phyloP scores from a whole-genome alignment of 1,284 basidiomycete genomes.

The Trichosporon sp. region DNA sequence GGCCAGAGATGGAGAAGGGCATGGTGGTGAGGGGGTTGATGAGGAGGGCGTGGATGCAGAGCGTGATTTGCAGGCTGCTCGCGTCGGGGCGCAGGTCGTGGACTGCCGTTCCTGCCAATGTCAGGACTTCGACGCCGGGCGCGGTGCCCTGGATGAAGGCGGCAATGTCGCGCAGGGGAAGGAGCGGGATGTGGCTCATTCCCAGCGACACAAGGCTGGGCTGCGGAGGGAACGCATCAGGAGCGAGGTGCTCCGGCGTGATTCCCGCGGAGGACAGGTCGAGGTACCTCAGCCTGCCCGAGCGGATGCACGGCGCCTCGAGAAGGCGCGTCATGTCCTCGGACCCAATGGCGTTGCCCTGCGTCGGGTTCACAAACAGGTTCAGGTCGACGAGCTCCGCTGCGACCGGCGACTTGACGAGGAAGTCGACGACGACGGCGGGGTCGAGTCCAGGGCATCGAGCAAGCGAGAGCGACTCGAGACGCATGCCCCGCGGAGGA shows the following conservation, averaged over 20 bases:
- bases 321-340: slow-evolving; percentile 68
- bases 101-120: slow-evolving; percentile 69
- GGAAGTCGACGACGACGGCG: slow-evolving; percentile 68
- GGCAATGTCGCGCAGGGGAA: slow-evolving; percentile 64
- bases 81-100: slow-evolving; percentile 54
- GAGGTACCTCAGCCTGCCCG: slow-evolving; percentile 72
- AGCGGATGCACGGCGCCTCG: slow-evolving; percentile 72
- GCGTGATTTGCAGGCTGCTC: slow-evolving; percentile 47
- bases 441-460: slow-evolving; percentile 79
- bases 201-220: slow-evolving; percentile 77
- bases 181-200: slow-evolving; percentile 71
- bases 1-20: slow-evolving; percentile 58
- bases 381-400: slow-evolving; percentile 67
- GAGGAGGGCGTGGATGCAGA: slow-evolving; percentile 54
- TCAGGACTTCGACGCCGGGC: slow-evolving; percentile 75
- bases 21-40: slow-evolving; percentile 71
- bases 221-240: slow-evolving; percentile 57
- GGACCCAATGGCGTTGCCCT: slow-evolving; percentile 67
- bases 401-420: slow-evolving; percentile 62
- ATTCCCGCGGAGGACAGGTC: slow-evolving; percentile 81
- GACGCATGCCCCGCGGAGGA: slow-evolving; percentile 54
- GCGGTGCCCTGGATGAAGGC: slow-evolving; percentile 67
- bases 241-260: slow-evolving; percentile 56
- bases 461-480: slow-evolving; percentile 78
- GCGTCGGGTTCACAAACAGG: slow-evolving; percentile 82